Percentiles rank a stretch among this genome's conserved stretches.
Conservation (phyloP, 31 red algal species). For the Asparagopsis taxiformis region DNA sequence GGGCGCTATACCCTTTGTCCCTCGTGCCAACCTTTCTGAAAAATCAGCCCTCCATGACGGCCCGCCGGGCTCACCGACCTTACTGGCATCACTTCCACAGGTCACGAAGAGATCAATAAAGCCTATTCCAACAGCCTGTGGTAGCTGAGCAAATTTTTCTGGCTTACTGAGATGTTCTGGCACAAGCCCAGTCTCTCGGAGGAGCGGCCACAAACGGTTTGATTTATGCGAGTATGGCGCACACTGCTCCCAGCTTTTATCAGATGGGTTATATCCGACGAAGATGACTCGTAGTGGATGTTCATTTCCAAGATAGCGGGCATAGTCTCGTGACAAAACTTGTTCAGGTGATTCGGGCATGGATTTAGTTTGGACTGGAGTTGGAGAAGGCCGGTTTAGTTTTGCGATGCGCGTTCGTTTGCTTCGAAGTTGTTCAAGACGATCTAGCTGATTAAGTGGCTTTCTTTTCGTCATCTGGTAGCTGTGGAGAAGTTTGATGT, state of each 20-base stretch:
- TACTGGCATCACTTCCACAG: not conserved
- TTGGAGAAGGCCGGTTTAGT: not conserved
- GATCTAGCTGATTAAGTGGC: too few species aligned
- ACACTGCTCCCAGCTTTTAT: not conserved
- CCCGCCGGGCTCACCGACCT: not conserved
- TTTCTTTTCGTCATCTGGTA: too few species aligned
- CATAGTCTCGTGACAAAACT: not conserved
- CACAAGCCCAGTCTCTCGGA: not conserved
- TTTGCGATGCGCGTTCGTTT: not conserved
- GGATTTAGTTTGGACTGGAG: not conserved
- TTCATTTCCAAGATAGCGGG: not conserved
- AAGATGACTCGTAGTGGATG: not conserved
- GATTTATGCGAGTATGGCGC: not conserved
- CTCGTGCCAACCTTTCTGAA: slow-evolving; percentile 2
- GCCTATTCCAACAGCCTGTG: not conserved
- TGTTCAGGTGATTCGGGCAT: not conserved
- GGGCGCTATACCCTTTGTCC: slow-evolving; percentile 23
- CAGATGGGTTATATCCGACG: not conserved
- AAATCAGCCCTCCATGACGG: not conserved
- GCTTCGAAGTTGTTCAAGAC: not conserved
- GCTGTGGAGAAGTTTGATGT: too few species aligned
- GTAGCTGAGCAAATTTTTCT: not conserved
- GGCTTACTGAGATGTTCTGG: not conserved
- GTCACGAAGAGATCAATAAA: not conserved
- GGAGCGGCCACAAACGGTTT: not conserved